A percentile compares a stretch with the other conserved stretches of the same genome.
Conservation (phyloP, 331 rosid species). For the Malus hybrid region DNA sequence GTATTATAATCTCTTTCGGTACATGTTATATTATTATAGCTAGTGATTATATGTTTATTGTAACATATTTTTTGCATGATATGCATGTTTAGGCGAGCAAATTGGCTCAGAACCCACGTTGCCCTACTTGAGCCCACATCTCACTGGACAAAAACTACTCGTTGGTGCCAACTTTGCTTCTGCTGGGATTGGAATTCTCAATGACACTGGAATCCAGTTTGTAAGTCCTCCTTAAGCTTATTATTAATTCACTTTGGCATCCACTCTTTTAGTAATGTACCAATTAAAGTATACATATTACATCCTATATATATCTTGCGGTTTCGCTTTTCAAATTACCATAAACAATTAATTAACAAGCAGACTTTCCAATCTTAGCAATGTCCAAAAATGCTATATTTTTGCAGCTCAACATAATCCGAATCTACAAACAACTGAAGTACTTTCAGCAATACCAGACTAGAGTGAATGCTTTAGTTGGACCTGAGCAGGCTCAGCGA, state of each 20-base stretch:
- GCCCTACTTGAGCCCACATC: constrained; percentile 77
- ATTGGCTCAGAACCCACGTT: constrained; percentile 65
- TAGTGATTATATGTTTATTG: neutral
- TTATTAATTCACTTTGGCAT: too few species aligned
- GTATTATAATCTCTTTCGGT: neutral
- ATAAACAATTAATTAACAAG: neutral
- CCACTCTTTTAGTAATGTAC: neutral
- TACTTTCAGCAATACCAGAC: constrained; percentile 60
- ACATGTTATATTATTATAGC: too few species aligned
- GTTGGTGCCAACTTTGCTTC: constrained; percentile 94
- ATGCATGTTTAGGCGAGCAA: constrained; percentile 40
- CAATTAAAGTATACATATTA: neutral
- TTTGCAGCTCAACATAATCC: constrained; percentile 58
- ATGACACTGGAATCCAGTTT: constrained; percentile 91
- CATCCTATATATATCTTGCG: neutral
- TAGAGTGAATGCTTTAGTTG: constrained; percentile 46
- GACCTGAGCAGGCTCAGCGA: constrained; percentile 28
- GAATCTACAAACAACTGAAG: constrained; percentile 44
- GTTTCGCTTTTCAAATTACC: neutral
- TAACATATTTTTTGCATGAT: neutral
- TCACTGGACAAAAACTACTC: constrained; percentile 44
- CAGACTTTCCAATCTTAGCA: neutral
- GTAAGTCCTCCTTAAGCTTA: constrained; percentile 31
- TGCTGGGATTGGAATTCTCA: constrained; percentile 92
- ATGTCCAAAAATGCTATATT: neutral